Evolutionary conservation across 352 stramenopile genomes (phyloP).

Genomic region (Phytophthora lateralis): DNA sequence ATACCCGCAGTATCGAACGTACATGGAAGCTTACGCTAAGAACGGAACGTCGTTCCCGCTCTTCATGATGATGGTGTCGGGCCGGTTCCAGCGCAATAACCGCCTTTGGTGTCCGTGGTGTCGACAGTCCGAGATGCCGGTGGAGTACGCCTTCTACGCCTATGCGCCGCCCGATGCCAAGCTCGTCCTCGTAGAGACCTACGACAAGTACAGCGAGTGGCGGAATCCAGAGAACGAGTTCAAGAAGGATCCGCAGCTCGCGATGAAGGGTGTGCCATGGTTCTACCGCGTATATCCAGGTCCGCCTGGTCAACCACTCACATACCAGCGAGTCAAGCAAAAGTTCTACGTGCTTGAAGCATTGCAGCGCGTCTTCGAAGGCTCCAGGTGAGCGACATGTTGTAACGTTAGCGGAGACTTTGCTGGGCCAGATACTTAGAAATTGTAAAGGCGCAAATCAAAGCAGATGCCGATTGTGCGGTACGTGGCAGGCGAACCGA

Average conservation of each 20-base stretch:
- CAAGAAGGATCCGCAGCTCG: slow-evolving; percentile 57
- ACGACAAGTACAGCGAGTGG: slow-evolving; percentile 69
- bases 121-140: slow-evolving; percentile 61
- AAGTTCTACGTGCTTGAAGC: slow-evolving; percentile 44
- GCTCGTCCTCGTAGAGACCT: slow-evolving; percentile 60
- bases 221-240: slow-evolving; percentile 75
- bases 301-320: slow-evolving; percentile 28
- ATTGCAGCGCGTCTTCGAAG: slow-evolving; percentile 35
- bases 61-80: slow-evolving; percentile 78
- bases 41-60: slow-evolving; percentile 47
- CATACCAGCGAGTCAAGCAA: slow-evolving; percentile 40
- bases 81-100: slow-evolving; percentile 63
- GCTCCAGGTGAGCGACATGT: slow-evolving; percentile 11
- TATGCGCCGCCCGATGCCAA: slow-evolving; percentile 55
- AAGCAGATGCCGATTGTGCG: slow-evolving; percentile 2
- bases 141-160: slow-evolving; percentile 76
- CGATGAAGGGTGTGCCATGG: slow-evolving; percentile 66
- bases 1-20: slow-evolving; percentile 47
- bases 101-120: slow-evolving; percentile 81
- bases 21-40: slow-evolving; percentile 38
- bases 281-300: slow-evolving; percentile 57
- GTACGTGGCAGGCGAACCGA: slow-evolving; percentile 21
- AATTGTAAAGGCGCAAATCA: slow-evolving; percentile 23
- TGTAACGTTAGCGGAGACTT: slow-evolving; percentile 6
- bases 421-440: slow-evolving; percentile 19